Conservation (phyloP, 306 rosid species). For the Cajanus cajan region DNA sequence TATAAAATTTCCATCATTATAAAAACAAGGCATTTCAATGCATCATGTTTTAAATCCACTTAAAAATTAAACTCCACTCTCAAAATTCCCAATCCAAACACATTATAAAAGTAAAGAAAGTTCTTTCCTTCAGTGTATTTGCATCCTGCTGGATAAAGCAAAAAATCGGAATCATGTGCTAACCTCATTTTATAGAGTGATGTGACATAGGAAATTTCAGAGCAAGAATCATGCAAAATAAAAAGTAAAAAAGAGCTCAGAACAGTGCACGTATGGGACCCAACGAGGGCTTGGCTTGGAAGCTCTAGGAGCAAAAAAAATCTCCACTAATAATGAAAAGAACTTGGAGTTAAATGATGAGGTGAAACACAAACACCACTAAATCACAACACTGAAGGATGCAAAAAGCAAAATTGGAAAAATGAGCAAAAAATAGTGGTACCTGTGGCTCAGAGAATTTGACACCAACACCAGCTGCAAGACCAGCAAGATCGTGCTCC, state of each 20-base stretch:
- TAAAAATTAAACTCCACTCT: neutral
- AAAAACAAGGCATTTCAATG: neutral
- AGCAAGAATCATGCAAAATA: neutral
- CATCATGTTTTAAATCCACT: neutral
- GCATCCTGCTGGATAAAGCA: neutral
- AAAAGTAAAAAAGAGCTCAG: neutral
- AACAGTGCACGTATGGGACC: neutral
- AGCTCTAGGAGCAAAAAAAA: neutral
- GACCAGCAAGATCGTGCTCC: constrained; percentile 94
- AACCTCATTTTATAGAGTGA: neutral
- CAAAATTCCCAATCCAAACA: neutral
- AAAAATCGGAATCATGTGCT: neutral
- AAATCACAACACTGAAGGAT: neutral
- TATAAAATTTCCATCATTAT: neutral
- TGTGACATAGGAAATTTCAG: constrained; percentile 4
- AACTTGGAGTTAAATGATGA: neutral
- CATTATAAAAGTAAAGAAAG: neutral
- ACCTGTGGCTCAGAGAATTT: constrained; percentile 88
- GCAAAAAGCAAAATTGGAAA: constrained; percentile 9
- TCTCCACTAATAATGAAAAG: neutral
- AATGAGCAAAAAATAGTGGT: constrained; percentile 20
- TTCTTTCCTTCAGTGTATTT: neutral
- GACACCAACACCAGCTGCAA: constrained; percentile 56
- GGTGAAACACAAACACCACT: neutral
- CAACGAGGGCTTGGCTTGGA: neutral